phyloP scores from a whole-genome alignment of 305 asterid species.

The Monarda citriodora region DNA sequence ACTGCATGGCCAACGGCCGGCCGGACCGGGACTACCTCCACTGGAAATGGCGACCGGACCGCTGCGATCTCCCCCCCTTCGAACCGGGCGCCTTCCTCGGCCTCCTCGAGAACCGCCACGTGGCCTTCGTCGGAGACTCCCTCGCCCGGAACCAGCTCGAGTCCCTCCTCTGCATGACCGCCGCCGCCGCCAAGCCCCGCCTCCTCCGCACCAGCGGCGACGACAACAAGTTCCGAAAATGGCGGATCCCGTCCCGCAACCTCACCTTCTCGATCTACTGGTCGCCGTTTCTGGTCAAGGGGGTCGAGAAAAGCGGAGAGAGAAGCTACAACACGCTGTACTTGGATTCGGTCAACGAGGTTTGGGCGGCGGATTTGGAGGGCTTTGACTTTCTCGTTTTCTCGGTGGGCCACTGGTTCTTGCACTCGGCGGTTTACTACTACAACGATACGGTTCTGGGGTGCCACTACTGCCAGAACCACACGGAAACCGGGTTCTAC shows the following conservation, averaged over 20 bases:
- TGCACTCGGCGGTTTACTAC: slow-evolving; percentile 46
- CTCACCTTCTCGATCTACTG: slow-evolving; percentile 60
- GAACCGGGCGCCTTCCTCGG: slow-evolving; percentile 55
- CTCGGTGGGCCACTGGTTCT: slow-evolving; percentile 79
- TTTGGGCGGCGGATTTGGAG: slow-evolving; percentile 58
- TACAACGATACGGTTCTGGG: slow-evolving; percentile 46
- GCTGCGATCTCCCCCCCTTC: slow-evolving; percentile 63
- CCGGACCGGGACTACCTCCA: slow-evolving; percentile 66
- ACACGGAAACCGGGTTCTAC: slow-evolving; percentile 63
- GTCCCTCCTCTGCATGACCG: slow-evolving; percentile 64
- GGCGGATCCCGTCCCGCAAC: slow-evolving; percentile 52
- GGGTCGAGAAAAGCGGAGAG: slow-evolving; percentile 44
- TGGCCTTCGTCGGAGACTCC: slow-evolving; percentile 92
- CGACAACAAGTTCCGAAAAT: slow-evolving; percentile 68
- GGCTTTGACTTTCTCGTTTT: slow-evolving; percentile 53
- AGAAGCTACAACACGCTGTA: slow-evolving; percentile 39
- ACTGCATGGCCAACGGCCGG: slow-evolving; percentile 68
- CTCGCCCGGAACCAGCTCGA: slow-evolving; percentile 87
- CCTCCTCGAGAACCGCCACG: slow-evolving; percentile 47
- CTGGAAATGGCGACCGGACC: slow-evolving; percentile 76
- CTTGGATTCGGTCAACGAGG: slow-evolving; percentile 58
- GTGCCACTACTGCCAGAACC: slow-evolving; percentile 56
- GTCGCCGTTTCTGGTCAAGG: slow-evolving; percentile 89
- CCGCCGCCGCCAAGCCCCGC: slow-evolving; percentile 46
- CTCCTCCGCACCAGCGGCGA: slow-evolving; percentile 54